phyloP scores from a whole-genome alignment of 768 basidiomycete genomes.

The Hebeloma cylindrosporum region DNA sequence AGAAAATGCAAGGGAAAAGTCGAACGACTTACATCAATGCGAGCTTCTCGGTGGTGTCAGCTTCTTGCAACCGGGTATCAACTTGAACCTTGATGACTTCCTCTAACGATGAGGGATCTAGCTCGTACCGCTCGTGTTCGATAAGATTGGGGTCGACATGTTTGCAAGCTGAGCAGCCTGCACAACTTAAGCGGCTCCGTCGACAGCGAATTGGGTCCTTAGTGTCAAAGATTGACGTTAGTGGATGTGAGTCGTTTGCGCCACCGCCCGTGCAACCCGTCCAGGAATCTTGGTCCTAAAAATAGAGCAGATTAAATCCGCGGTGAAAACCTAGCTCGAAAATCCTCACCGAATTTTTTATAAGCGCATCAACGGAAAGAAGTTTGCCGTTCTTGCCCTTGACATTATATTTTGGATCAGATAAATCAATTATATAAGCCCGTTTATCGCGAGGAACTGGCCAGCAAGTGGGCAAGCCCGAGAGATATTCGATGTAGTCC shows the following conservation, averaged over 20 bases:
- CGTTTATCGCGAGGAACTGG: slow-evolving; percentile 12
- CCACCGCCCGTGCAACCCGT: too few relatives aligned
- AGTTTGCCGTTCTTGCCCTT: slow-evolving; percentile 11
- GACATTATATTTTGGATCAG: slow-evolving; percentile 15
- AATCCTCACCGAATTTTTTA: slow-evolving; percentile 20
- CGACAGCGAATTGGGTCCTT: too few relatives aligned
- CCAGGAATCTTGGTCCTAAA: slow-evolving; percentile 7
- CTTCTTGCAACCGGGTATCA: too few relatives aligned
- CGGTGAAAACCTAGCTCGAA: background rate
- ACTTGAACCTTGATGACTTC: too few relatives aligned
- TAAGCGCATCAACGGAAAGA: slow-evolving; percentile 16
- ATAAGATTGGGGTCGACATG: background rate
- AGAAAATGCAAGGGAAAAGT: background rate
- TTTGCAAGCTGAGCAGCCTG: slow-evolving; percentile 2
- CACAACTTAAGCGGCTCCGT: slow-evolving; percentile 1
- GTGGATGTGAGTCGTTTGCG: too few relatives aligned
- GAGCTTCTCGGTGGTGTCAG: too few relatives aligned
- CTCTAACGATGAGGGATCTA: too few relatives aligned
- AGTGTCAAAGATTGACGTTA: too few relatives aligned
- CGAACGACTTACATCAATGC: slow-evolving; percentile 4
- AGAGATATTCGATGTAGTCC: slow-evolving; percentile 15
- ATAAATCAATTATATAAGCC: slow-evolving; percentile 17
- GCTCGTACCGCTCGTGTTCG: slow-evolving; percentile 3
- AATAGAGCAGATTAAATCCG: background rate
- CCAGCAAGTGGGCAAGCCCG: slow-evolving; percentile 9